Conservation (phyloP, 2,329 filamentous ascomycete genomes). For the Pestalotiopsis sp. region DNA sequence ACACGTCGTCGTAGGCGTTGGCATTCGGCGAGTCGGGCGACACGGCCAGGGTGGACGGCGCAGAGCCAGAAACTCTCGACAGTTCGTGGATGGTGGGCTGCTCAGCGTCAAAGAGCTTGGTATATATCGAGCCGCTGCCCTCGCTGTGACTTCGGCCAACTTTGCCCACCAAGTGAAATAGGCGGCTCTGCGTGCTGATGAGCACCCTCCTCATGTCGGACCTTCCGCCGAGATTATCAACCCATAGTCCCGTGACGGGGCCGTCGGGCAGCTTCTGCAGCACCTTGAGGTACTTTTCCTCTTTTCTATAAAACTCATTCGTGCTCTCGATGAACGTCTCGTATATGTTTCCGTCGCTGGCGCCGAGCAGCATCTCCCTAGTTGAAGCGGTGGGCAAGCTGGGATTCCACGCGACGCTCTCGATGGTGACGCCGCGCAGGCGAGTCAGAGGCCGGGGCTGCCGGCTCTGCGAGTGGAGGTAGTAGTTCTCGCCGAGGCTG, state of each 20-base stretch:
- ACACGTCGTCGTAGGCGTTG: slow-evolving; percentile 55
- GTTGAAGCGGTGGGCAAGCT: slow-evolving; percentile 91
- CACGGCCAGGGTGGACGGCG: slow-evolving; percentile 70
- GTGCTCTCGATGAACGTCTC: slow-evolving; percentile 94
- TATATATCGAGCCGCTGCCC: slow-evolving; percentile 83
- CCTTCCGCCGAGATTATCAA: slow-evolving; percentile 71
- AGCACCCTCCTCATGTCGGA: slow-evolving; percentile 77
- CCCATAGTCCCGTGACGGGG: slow-evolving; percentile 83
- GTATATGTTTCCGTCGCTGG: slow-evolving; percentile 92
- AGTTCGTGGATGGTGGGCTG: slow-evolving; percentile 77
- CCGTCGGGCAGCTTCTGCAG: slow-evolving; percentile 84
- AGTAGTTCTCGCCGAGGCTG: slow-evolving; percentile 92
- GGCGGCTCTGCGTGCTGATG: slow-evolving; percentile 74
- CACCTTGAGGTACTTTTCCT: slow-evolving; percentile 87
- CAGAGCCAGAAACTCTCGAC: slow-evolving; percentile 58
- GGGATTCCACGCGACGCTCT: slow-evolving; percentile 93
- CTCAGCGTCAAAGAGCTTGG: slow-evolving; percentile 85
- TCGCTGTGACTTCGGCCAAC: slow-evolving; percentile 74
- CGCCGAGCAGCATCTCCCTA: slow-evolving; percentile 88
- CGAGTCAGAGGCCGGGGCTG: slow-evolving; percentile 81
- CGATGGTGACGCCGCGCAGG: slow-evolving; percentile 84
- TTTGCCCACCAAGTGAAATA: slow-evolving; percentile 82
- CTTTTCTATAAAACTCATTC: slow-evolving; percentile 91
- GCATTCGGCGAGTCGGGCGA: slow-evolving; percentile 72
- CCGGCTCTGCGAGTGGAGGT: slow-evolving; percentile 92